These are phyloP conservation scores for Baffinella frigidus DNA, from an alignment of 208 protist species.

Conservation along the genomic window DNA sequence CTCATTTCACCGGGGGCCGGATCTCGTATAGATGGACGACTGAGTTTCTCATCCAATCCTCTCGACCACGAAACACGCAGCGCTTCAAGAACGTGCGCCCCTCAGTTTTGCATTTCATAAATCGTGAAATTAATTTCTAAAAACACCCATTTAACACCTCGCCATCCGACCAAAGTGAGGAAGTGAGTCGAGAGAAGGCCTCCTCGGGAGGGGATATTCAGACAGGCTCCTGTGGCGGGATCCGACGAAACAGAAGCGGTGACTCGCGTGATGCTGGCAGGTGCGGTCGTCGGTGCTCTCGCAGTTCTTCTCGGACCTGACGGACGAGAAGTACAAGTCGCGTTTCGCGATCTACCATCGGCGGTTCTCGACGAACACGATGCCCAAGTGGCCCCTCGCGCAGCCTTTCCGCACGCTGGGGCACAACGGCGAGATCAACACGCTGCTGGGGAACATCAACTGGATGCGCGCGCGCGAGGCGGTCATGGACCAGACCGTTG, in stretches of 20 bases:
- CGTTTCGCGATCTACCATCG: slow-evolving; percentile 74
- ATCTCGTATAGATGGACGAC: too few relatives aligned
- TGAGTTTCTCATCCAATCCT: too few relatives aligned
- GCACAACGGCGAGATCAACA: slow-evolving; percentile 88
- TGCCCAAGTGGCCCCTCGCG: slow-evolving; percentile 78
- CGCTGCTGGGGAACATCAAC: slow-evolving; percentile 79
- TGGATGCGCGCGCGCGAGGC: slow-evolving; percentile 80
- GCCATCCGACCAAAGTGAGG: too few relatives aligned
- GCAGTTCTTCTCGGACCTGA: slow-evolving; percentile 75
- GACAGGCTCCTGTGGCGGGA: too few relatives aligned
- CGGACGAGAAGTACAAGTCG: slow-evolving; percentile 65
- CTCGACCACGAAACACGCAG: too few relatives aligned
- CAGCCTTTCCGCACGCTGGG: slow-evolving; percentile 72
- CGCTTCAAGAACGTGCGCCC: too few relatives aligned
- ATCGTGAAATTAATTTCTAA: too few relatives aligned
- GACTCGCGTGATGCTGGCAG: slow-evolving; percentile 46
- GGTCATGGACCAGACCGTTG: slow-evolving; percentile 26
- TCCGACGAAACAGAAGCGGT: neutral
- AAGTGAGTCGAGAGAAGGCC: too few relatives aligned
- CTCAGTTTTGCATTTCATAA: too few relatives aligned
- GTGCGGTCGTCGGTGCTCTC: slow-evolving; percentile 71
- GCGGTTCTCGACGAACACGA: slow-evolving; percentile 82
- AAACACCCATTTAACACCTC: too few relatives aligned
- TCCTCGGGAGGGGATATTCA: too few relatives aligned
- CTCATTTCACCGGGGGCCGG: too few relatives aligned